Evolutionary conservation across 495 filamentous ascomycete species (phyloP).

Genomic region (Clavariopsis aquatica): DNA sequence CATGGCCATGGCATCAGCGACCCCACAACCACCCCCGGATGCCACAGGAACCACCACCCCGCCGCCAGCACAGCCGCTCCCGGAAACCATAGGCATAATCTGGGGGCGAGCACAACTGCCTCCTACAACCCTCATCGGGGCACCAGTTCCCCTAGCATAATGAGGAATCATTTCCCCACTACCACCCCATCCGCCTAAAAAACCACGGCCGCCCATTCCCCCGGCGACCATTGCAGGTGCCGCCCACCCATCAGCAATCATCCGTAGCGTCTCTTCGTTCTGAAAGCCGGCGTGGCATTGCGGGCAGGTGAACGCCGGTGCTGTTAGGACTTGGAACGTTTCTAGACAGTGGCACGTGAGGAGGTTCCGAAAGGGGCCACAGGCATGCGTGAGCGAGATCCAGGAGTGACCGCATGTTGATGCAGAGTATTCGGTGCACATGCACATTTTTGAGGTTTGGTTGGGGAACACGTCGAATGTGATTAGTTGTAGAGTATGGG

Average conservation of each 20-base stretch:
- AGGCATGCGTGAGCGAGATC: constrained; percentile 44
- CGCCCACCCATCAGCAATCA: constrained; percentile 5
- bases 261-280: constrained; percentile 12
- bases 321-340: constrained; percentile 34
- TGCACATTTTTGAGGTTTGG: constrained; percentile 46
- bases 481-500: too few relatives aligned
- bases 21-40: not conserved
- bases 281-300: constrained; percentile 11
- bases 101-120: too few relatives aligned
- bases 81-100: too few relatives aligned
- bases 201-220: not conserved
- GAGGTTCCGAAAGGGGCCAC: constrained; percentile 44
- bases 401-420: constrained; percentile 47
- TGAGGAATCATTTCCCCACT: not conserved
- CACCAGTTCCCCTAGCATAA: not conserved
- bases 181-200: not conserved
- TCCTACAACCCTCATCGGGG: too few relatives aligned
- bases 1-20: not conserved
- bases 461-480: not conserved
- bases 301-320: constrained; percentile 26
- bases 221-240: not conserved
- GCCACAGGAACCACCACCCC: not conserved
- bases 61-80: too few relatives aligned
- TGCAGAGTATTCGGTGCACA: constrained; percentile 43
- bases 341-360: constrained; percentile 43